These are phyloP conservation scores for Chaetomium olivaceum DNA, from an alignment of 2,329 filamentous ascomycete species.

Conservation along the genomic window DNA sequence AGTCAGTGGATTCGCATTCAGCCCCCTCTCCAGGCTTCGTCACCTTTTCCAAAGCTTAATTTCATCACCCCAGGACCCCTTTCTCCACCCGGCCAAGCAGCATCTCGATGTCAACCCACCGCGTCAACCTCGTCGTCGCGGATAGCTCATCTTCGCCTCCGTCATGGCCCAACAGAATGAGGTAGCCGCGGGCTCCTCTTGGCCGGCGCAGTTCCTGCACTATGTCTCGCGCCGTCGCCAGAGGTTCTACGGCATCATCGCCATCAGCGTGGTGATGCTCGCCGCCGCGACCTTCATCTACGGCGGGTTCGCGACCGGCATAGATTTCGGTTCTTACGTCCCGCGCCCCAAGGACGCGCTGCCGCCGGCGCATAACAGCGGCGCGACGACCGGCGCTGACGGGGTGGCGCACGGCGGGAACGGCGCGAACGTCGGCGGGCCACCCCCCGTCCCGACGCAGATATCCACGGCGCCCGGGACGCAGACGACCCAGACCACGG, in stretches of 20 bases:
- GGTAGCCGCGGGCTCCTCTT: not conserved
- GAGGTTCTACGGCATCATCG: slow-evolving; percentile 14
- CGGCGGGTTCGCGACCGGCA: slow-evolving; percentile 14
- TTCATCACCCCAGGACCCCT: not conserved
- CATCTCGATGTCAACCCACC: not conserved
- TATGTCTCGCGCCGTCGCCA: slow-evolving; percentile 9
- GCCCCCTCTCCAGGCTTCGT: not conserved
- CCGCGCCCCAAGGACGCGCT: not conserved
- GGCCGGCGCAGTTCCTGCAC: slow-evolving; percentile 13
- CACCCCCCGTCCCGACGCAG: too few species aligned
- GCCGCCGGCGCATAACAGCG: not conserved
- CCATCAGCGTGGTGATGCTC: slow-evolving; percentile 6
- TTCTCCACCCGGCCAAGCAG: not conserved
- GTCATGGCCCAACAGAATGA: slow-evolving; percentile 10
- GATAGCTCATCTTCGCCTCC: not conserved
- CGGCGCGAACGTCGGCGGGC: too few species aligned
- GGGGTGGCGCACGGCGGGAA: not conserved
- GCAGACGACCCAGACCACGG: not conserved
- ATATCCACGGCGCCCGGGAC: not conserved
- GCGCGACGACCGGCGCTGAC: not conserved
- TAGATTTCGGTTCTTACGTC: slow-evolving; percentile 8
- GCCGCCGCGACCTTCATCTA: slow-evolving; percentile 13
- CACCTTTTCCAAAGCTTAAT: not conserved
- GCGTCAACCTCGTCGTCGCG: slow-evolving; percentile 6
- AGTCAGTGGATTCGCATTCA: not conserved